Evolutionary conservation across 2,329 filamentous ascomycete genomes (phyloP).

Genomic region (Penicillium sp.): DNA sequence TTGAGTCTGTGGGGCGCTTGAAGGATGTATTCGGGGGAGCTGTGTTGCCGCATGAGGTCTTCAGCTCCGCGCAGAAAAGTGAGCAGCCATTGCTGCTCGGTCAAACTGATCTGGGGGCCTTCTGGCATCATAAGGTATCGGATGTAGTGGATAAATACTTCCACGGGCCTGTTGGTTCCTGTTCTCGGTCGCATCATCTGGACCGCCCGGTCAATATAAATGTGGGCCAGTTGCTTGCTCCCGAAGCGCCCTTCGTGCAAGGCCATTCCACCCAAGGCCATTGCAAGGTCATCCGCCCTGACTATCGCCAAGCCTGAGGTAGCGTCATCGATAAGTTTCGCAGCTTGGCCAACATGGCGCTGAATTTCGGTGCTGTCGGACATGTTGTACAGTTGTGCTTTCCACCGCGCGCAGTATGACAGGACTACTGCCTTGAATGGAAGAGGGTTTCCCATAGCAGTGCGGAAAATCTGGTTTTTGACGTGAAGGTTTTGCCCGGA

Average conservation of each 20-base stretch:
- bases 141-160: constrained; percentile 37
- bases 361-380: constrained; percentile 26
- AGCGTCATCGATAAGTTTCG: constrained; percentile 30
- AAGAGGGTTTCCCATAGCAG: constrained; percentile 34
- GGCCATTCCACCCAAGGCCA: constrained; percentile 38
- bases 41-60: constrained; percentile 35
- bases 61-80: constrained; percentile 38
- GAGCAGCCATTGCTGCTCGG: constrained; percentile 31
- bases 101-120: constrained; percentile 8
- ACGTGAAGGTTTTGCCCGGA: constrained; percentile 41
- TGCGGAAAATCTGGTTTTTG: constrained; percentile 37
- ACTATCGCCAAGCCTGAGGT: constrained; percentile 20
- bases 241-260: constrained; percentile 42
- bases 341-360: constrained; percentile 28
- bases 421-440: constrained; percentile 39
- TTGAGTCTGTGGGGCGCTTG: constrained; percentile 30
- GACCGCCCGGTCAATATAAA: constrained; percentile 33
- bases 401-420: constrained; percentile 40
- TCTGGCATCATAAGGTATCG: constrained; percentile 31
- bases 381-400: constrained; percentile 27
- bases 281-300: constrained; percentile 31
- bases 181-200: constrained; percentile 32
- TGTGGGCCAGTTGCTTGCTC: constrained; percentile 25
- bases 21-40: constrained; percentile 24
- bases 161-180: constrained; percentile 24